Evolutionary conservation across 2,329 filamentous ascomycete genomes (phyloP).

Genomic region (Leptographium radiaticola): DNA sequence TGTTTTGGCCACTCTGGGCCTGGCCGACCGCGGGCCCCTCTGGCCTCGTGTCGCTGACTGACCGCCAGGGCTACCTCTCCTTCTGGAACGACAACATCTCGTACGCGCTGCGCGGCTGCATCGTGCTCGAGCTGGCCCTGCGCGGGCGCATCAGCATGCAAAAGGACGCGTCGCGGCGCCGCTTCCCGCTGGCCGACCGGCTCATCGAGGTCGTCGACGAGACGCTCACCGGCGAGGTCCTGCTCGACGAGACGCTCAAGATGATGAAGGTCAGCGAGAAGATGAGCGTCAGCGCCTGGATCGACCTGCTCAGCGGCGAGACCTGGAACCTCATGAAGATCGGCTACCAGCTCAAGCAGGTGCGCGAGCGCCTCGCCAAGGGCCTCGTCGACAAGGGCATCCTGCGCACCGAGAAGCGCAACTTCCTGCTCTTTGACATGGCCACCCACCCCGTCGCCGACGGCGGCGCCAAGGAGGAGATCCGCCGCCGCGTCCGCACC

Average conservation of each 20-base stretch:
- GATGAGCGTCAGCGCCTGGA: constrained; percentile 99
- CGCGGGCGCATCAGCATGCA: constrained; percentile 96
- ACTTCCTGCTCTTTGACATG: constrained; percentile 99
- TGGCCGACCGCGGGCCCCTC: not conserved
- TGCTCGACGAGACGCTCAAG: constrained; percentile 94
- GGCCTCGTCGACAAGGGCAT: constrained; percentile 98
- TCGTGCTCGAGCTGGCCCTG: constrained; percentile 95
- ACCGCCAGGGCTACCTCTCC: constrained; percentile 78
- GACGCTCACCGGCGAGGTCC: constrained; percentile 87
- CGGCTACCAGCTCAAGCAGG: constrained; percentile 98
- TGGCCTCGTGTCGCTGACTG: not conserved
- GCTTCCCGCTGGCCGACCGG: constrained; percentile 85
- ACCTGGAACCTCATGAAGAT: constrained; percentile 99
- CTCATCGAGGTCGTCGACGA: constrained; percentile 96
- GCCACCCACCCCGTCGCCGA: constrained; percentile 96
- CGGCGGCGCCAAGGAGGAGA: constrained; percentile 93
- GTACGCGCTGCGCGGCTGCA: constrained; percentile 92
- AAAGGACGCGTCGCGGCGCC: constrained; percentile 81
- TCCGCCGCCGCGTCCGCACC: constrained; percentile 81
- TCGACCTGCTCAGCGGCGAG: constrained; percentile 97
- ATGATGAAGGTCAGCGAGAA: constrained; percentile 99
- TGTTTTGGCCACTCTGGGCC: constrained; percentile 16
- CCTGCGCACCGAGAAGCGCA: constrained; percentile 94
- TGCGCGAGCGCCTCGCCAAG: constrained; percentile 92
- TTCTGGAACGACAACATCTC: constrained; percentile 99